phyloP scores from a whole-genome alignment of 1,284 basidiomycete species.

The Marasmius tenuissimus region DNA sequence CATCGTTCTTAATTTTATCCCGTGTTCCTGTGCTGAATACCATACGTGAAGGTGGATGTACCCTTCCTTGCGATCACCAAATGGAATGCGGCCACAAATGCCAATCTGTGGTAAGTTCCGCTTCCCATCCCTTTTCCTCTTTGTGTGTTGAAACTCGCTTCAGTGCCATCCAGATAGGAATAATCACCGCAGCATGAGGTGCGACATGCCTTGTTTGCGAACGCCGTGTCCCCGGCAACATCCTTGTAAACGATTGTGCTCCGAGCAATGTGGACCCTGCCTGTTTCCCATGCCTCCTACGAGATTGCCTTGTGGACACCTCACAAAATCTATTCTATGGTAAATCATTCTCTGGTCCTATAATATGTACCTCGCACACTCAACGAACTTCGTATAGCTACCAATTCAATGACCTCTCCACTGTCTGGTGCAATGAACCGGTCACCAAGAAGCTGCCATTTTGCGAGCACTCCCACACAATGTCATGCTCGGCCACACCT shows the following conservation, averaged over 20 bases:
- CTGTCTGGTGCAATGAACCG: slow-evolving; percentile 42
- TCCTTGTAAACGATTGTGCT: slow-evolving; percentile 60
- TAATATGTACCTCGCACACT: neutral
- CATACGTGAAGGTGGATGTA: slow-evolving; percentile 55
- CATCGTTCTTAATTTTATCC: neutral
- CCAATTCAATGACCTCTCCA: slow-evolving; percentile 41
- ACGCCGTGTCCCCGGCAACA: slow-evolving; percentile 56
- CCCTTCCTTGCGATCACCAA: slow-evolving; percentile 51
- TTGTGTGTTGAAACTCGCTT: neutral
- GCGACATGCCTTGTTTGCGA: slow-evolving; percentile 37
- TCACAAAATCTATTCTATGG: slow-evolving; percentile 50
- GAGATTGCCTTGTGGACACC: slow-evolving; percentile 65
- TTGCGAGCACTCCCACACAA: slow-evolving; percentile 56
- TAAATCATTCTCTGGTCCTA: slow-evolving; percentile 27
- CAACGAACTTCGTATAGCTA: slow-evolving; percentile 35
- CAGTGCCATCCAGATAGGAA: slow-evolving; percentile 64
- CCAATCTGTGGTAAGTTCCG: slow-evolving; percentile 51
- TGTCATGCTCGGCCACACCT: slow-evolving; percentile 51
- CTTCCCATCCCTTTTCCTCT: neutral
- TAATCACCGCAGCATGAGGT: slow-evolving; percentile 10
- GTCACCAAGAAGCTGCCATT: slow-evolving; percentile 47
- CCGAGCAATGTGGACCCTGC: slow-evolving; percentile 58
- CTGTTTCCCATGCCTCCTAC: slow-evolving; percentile 46
- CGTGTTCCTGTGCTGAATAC: neutral
- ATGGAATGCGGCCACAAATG: slow-evolving; percentile 74